Base-by-base conservation (phyloP, 148 eudicot genomes). In the Cornus controversa region DNA sequence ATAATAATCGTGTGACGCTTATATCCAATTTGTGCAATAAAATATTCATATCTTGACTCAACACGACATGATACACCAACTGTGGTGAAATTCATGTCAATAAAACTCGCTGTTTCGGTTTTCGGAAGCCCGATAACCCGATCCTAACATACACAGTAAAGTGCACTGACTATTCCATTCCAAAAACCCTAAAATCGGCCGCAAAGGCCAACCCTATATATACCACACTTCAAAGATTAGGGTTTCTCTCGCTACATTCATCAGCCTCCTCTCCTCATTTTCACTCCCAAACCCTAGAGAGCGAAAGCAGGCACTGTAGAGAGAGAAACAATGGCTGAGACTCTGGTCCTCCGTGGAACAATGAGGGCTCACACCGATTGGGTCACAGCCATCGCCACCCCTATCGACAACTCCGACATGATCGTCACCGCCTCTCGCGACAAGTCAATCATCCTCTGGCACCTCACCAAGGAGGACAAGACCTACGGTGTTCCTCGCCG, bases 331-430 rank as follows among this genome's bases (percentile, higher is more conserved):
- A 88, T 86, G 89, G 89, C 73, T 18, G 91, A 88, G 24, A 86
- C 83, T 5, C 80, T 86, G 16, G 77, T 74, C 0, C 84, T 89
- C 5, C 78, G 78, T 10, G 91, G 91, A 27, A 84, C 87, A n/a
- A 86, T 89, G 89, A 54, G 82, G 22, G 89, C 88, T n/a, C 91
- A 89, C 84, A 89, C 89, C 34, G 91, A 89, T 85, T 81, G 84
- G 88, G 91, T 89, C 16, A 89, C 91, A 1, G 91, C 89, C 28
- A 86, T 89, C 24, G 91, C 91, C 18, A 79, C 88, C 10, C 91
- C 91, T 1, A 85, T 89, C 11, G 91, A 89, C 86, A 89, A 89
- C 82, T 67, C 79, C 72, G 89, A 89, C 80, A 86, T 83, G 86
- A 86, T 89, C 13, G 91, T 89, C 47, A 82, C 84, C 0, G 77